A percentile compares a stretch with the other conserved stretches of the same genome.
These are phyloP conservation scores for Thalassiosira livingstoniorum DNA, from an alignment of 352 stramenopile genomes.

Conservation along the genomic window DNA sequence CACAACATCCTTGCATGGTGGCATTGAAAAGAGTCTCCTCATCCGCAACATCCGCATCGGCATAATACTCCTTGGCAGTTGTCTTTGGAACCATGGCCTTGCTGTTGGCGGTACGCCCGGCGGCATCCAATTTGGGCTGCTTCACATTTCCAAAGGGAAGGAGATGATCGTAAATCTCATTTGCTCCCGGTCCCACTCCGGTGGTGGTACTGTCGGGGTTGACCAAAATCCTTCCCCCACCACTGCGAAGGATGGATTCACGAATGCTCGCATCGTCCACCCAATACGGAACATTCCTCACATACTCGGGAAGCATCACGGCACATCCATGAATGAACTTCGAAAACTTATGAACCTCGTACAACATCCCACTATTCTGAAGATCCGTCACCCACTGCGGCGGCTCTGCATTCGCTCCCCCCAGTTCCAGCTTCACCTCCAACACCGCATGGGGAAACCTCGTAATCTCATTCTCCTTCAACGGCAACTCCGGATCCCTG, in stretches of 20 bases:
- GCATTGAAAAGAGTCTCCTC: conserved; percentile 51
- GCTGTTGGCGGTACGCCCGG: conserved; percentile 74
- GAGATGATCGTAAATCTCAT: conserved; percentile 85
- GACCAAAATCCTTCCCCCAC: conserved; percentile 76
- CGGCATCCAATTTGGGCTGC: conserved; percentile 65
- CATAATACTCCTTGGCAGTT: conserved; percentile 38
- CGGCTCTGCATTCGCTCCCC: conserved; percentile 75
- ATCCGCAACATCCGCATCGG: conserved; percentile 48
- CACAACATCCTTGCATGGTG: conserved; percentile 48
- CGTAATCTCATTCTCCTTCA: conserved; percentile 87
- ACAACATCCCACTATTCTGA: conserved; percentile 86
- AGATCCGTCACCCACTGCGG: conserved; percentile 87
- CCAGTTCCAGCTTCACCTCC: conserved; percentile 90
- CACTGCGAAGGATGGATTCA: conserved; percentile 85
- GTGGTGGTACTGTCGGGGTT: conserved; percentile 52
- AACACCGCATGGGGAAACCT: conserved; percentile 90
- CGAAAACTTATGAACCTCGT: conserved; percentile 87
- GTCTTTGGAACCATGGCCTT: conserved; percentile 42
- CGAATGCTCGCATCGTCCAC: conserved; percentile 88
- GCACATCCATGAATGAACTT: conserved; percentile 91
- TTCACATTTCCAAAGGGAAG: conserved; percentile 82
- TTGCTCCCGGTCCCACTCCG: conserved; percentile 78
- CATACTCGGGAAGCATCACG: conserved; percentile 87
- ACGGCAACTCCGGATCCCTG: conserved; percentile 81
- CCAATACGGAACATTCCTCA: conserved; percentile 89